A percentile compares a stretch with the other conserved stretches of the same genome.
These are phyloP conservation scores for Candolleomyces efflorescens DNA, from an alignment of 768 basidiomycete genomes.

Conservation along the genomic window DNA sequence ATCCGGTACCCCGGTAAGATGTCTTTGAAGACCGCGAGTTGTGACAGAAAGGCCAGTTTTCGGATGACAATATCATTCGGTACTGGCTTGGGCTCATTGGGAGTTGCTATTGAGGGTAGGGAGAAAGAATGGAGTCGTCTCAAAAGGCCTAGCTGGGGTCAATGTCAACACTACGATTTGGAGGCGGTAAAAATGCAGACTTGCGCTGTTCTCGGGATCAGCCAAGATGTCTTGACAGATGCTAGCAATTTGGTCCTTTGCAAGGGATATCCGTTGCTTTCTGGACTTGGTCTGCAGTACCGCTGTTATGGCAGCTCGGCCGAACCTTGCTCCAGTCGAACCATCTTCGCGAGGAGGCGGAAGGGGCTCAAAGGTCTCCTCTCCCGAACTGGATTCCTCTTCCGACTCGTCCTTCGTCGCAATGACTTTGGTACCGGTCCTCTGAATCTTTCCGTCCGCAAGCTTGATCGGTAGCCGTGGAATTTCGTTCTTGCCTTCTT, in stretches of 20 bases:
- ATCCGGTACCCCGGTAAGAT: conserved; percentile 96
- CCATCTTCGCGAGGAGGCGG: conserved; percentile 56
- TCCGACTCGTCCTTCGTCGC: conserved; percentile 19
- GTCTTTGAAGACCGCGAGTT: conserved; percentile 94
- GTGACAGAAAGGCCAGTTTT: conserved; percentile 83
- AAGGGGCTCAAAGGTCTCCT: conserved; percentile 18
- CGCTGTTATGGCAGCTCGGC: conserved; percentile 74
- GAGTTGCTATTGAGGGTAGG: conserved; percentile 66
- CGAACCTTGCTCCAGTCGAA: conserved; percentile 81
- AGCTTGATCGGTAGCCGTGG: conserved; percentile 84
- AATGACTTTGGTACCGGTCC: conserved; percentile 39
- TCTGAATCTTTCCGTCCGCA: conserved; percentile 69
- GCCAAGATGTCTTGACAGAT: conserved; percentile 92
- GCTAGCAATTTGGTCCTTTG: conserved; percentile 91
- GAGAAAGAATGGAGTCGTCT: conserved; percentile 88
- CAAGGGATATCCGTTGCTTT: conserved; percentile 61
- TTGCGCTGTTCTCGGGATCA: conserved; percentile 92
- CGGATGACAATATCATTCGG: conserved; percentile 79
- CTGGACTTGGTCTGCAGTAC: conserved; percentile 66
- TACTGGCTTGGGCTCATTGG: conserved; percentile 65
- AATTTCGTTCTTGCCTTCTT: conserved; percentile 36
- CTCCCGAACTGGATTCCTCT: conserved; percentile 26
- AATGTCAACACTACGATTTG: conserved; percentile 2
- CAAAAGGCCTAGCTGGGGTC: conserved; percentile 73
- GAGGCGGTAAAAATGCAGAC: conserved; percentile 22